phyloP scores from a whole-genome alignment of 768 basidiomycete species.

The Postia placenta region DNA sequence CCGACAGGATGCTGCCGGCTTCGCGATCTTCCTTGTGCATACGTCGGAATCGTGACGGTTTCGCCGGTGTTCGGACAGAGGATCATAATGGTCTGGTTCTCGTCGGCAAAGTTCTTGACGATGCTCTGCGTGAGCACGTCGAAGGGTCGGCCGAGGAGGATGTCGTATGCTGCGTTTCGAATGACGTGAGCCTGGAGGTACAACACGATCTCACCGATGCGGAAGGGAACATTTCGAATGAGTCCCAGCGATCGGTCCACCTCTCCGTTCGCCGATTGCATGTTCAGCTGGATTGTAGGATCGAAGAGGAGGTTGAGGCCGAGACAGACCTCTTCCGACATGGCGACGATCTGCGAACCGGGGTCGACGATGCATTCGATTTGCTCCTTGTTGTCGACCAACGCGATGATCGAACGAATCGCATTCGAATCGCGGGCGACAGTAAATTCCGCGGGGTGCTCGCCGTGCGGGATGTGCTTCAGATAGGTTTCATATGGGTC shows the following conservation, averaged over 20 bases:
- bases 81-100: conserved; percentile 7
- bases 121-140: conserved; percentile 6
- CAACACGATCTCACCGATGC: background rate
- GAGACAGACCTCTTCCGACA: conserved; percentile 16
- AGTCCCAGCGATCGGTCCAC: conserved; percentile 7
- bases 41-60: conserved; percentile 3
- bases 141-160: conserved; percentile 5
- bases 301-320: conserved; percentile 9
- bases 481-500: conserved; percentile 12
- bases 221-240: conserved; percentile 1
- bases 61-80: conserved; percentile 8
- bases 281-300: conserved; percentile 6
- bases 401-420: conserved; percentile 10
- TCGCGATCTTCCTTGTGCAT: conserved; percentile 3
- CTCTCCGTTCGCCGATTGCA: conserved; percentile 12
- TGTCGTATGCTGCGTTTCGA: conserved; percentile 5
- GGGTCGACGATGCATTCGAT: conserved; percentile 17
- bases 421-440: conserved; percentile 10
- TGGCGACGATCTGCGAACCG: conserved; percentile 18
- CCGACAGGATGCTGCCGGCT: background rate
- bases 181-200: conserved; percentile 5
- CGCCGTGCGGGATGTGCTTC: background rate
- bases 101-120: conserved; percentile 1
- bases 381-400: conserved; percentile 4
- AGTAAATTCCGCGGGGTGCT: background rate